Evolutionary conservation across 495 filamentous ascomycete species (phyloP).

Genomic region (Cairneyella variabilis): DNA sequence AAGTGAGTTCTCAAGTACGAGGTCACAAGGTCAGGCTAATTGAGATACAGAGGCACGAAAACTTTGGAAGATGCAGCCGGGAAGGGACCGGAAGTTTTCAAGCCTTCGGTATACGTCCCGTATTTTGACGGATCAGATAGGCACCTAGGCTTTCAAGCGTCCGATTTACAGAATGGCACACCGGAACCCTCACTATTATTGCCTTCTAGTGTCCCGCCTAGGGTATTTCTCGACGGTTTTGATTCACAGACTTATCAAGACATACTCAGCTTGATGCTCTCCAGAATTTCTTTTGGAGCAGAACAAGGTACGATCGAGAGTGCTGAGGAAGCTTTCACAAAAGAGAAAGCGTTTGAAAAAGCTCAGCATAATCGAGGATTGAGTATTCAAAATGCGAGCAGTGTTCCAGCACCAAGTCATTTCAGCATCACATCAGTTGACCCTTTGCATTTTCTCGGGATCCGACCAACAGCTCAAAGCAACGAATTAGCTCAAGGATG

Average conservation of each 20-base stretch:
- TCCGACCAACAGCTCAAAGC: slow-evolving; percentile 11
- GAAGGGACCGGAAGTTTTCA: too few relatives aligned
- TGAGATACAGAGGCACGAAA: background rate
- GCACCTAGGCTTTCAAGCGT: too few relatives aligned
- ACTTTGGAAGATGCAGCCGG: too few relatives aligned
- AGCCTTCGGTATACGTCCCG: too few relatives aligned
- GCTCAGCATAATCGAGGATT: background rate
- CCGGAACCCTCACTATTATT: too few relatives aligned
- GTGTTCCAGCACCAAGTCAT: background rate
- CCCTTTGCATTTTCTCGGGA: slow-evolving; percentile 17
- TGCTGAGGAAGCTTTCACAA: background rate
- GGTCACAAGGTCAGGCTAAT: background rate
- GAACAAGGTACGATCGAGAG: background rate
- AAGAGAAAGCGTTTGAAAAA: background rate
- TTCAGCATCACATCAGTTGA: slow-evolving; percentile 17
- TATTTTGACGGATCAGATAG: too few relatives aligned
- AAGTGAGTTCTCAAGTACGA: background rate
- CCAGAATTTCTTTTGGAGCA: background rate
- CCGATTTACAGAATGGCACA: too few relatives aligned
- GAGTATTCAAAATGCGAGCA: too few relatives aligned
- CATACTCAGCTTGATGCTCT: slow-evolving; percentile 3
- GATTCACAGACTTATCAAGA: slow-evolving; percentile 2
- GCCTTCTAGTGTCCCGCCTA: too few relatives aligned
- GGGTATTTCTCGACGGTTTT: background rate
- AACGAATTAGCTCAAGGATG: slow-evolving; percentile 11